Evolutionary conservation across 2,329 filamentous ascomycete genomes (phyloP).

Genomic region (Rutstroemia sp.): DNA sequence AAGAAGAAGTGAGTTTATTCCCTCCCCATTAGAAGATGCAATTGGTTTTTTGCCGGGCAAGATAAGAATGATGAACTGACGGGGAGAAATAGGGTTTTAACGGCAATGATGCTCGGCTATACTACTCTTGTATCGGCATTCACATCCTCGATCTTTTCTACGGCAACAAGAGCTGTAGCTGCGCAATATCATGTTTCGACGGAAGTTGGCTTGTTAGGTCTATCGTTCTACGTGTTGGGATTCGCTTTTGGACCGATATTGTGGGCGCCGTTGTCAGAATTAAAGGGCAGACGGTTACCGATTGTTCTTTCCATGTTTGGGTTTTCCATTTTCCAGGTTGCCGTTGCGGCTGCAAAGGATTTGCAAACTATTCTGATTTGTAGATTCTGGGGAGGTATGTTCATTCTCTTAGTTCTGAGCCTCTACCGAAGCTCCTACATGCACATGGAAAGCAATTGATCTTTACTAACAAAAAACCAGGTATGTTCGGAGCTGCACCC

Average conservation of each 20-base stretch:
- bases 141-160: constrained; percentile 67
- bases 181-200: constrained; percentile 50
- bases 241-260: constrained; percentile 66
- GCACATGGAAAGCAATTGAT: too few species aligned
- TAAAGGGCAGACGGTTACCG: constrained; percentile 58
- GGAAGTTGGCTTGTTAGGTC: constrained; percentile 57
- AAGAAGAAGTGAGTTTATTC: constrained; percentile 58
- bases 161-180: constrained; percentile 52
- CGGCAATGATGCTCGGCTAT: constrained; percentile 62
- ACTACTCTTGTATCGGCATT: constrained; percentile 67
- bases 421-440: too few species aligned
- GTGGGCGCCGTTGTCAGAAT: constrained; percentile 67
- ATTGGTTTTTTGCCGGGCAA: too few species aligned
- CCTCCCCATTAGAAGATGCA: constrained; percentile 20
- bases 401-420: neutral
- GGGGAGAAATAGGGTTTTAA: constrained; percentile 41
- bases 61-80: too few species aligned
- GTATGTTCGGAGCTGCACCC: constrained; percentile 61
- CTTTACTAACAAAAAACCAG: constrained; percentile 8
- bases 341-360: constrained; percentile 56
- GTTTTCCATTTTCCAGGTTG: constrained; percentile 62
- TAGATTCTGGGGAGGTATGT: constrained; percentile 65
- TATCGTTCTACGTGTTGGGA: constrained; percentile 63
- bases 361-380: constrained; percentile 63
- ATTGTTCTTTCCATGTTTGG: constrained; percentile 56